A percentile compares a stretch with the other conserved stretches of the same genome.
Conservation (phyloP, 352 stramenopile species). For the Aphanomyces cochlioides region DNA sequence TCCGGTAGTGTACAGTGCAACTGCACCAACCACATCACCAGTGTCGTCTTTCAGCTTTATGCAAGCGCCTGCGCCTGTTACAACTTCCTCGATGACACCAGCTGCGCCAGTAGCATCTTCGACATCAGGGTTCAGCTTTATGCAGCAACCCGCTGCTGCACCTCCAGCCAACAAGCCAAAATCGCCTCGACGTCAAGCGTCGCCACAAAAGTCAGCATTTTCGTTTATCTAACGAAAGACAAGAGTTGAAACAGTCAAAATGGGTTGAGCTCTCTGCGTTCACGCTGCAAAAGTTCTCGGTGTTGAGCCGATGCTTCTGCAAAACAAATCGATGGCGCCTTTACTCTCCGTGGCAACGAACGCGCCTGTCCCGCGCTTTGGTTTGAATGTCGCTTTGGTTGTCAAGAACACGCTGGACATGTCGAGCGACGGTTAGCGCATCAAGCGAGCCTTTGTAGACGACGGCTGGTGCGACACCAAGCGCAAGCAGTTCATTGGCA, state of each 20-base stretch:
- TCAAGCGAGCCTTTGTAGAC: background rate
- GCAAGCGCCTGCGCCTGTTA: background rate
- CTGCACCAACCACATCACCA: background rate
- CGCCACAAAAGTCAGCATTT: slow-evolving; percentile 48
- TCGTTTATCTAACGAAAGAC: slow-evolving; percentile 47
- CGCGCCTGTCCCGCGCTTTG: slow-evolving; percentile 7
- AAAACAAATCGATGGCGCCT: background rate
- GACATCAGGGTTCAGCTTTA: no score
- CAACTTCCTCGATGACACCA: no score
- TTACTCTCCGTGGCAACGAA: slow-evolving; percentile 16
- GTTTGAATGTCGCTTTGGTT: slow-evolving; percentile 12
- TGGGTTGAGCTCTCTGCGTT: no score
- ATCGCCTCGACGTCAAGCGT: slow-evolving; percentile 31
- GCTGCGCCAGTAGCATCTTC: no score
- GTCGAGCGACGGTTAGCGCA: background rate
- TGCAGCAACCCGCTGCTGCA: no score
- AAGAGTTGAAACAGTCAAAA: no score
- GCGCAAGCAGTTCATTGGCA: slow-evolving; percentile 14
- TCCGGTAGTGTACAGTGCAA: no score
- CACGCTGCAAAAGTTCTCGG: slow-evolving; percentile 7
- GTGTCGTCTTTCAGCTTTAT: slow-evolving; percentile 34
- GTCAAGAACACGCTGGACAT: background rate
- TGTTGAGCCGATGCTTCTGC: background rate
- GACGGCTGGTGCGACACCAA: slow-evolving; percentile 6
- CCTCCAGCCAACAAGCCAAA: no score